Base-by-base conservation (phyloP, 768 basidiomycete species). In the Agaricus sinodeliciosus region DNA sequence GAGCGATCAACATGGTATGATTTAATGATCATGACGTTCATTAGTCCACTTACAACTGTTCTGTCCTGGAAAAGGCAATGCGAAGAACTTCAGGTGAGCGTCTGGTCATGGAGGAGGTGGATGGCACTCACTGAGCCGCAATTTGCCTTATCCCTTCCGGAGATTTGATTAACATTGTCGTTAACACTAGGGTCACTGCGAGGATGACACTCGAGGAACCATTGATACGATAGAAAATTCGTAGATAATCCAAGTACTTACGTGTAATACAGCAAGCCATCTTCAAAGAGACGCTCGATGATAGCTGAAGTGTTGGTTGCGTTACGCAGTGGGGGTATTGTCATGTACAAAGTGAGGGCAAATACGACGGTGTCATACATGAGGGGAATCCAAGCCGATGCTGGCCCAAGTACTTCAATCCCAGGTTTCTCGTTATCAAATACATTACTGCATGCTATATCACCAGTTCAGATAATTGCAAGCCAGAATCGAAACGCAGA, bases 381-480 rank as follows among this genome's bases (percentile, higher is more conserved):
- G 39, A 78, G 67, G 4, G 77, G 77, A 1, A 78, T 58, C 76
- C 76, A 78, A 1, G 76, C 77, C 1, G 74, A 76, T 55, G 82
- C 66, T 27, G 81, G 72, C 11, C 74, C 70, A 8, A 66, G 54
- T 31, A 46, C 56, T 40, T 70, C 71, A 60, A 72, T 75, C 44
- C 43, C 57, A 40, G 47, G 67, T 48, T 35, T 46, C 11, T 25
- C 22, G 42, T 34, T 63, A 43, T 70, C 66, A 55, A 73, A 77
- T 3, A 78, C 69, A 71, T 68, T 69, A 12, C 66, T 70, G 43
- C 76, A 74, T 15, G 73, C 74, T 74, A 40, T 19, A 28, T 6
- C 11, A 40, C 8, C 47, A 36, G 3, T 35, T 52, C 52, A 25
- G 49, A 11, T 41, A 37, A 27, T 19, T 1, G 25, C 12, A 9